Base-by-base conservation (phyloP, 2,329 filamentous ascomycete species). In the Leptodontidium sp. region DNA sequence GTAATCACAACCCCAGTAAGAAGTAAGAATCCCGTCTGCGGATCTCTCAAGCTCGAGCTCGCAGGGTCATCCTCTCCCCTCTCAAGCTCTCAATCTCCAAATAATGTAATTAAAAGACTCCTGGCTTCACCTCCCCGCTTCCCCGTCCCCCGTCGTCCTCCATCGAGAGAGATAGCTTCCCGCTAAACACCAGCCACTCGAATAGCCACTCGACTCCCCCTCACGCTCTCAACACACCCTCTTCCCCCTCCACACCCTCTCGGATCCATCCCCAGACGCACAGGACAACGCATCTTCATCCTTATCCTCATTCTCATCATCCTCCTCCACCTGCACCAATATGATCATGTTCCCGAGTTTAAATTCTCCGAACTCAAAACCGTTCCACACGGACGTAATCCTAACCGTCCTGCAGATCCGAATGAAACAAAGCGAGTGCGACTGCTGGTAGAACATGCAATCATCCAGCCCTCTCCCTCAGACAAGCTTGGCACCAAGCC, bases 101-200 rank as follows among this genome's bases (percentile, higher is more conserved):
- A 21, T 21, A 21, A 21, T 21, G 21, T 21, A 21, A 21, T 21
- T 21, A 21, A 21, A 21, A 21, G 21, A 21, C 21, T 21, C 21
- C 45, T n/a, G 45, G 17, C 45, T 21, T 49, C n/a, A n/a, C 45
- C 50, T 53, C 24, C 50, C 50, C 50, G 50, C 50, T 53, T 53
- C 50, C 50, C 50, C 50, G 50, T 4, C 15, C 26, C 50, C 50
- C 50, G 24, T 53, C 50, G 50, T 17, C 29, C 26, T 35, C 32
- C 4, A 35, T 35, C 32, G 4, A 5, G 32, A 9, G 4, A 35
- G 9, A 9, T 53, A 53, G 49, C 50, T 29, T 12, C 50, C 24
- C 26, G 50, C 50, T 32, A 53, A 53, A 53, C 26, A 26, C 32
- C 21, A 21, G 21, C 21, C 21, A 21, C 21, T 21, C 21, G 21